Conservation (phyloP, 768 basidiomycete genomes). For the Mycena kentingensis region DNA sequence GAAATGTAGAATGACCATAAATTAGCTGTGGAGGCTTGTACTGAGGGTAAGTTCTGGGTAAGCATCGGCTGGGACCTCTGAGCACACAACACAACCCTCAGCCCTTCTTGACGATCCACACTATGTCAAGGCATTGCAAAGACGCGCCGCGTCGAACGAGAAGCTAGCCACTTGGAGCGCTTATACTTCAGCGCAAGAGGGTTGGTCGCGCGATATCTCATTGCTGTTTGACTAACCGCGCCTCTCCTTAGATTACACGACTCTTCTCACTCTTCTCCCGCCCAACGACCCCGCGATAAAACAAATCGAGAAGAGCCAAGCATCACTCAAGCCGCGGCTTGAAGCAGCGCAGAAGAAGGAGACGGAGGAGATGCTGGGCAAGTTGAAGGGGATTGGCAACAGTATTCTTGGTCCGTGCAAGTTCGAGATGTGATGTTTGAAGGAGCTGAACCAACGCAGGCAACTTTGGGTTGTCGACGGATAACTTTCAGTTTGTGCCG, state of each 20-base stretch:
- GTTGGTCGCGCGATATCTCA: constrained; percentile 38
- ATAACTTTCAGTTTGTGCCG: constrained; percentile 96
- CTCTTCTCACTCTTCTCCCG: constrained; percentile 66
- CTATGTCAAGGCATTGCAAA: constrained; percentile 85
- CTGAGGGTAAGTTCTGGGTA: constrained; percentile 53
- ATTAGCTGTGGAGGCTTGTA: constrained; percentile 78
- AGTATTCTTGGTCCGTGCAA: constrained; percentile 70
- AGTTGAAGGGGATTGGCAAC: constrained; percentile 92
- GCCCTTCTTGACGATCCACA: constrained; percentile 84
- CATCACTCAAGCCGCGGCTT: constrained; percentile 62
- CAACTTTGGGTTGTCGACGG: constrained; percentile 90
- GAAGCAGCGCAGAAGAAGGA: constrained; percentile 82
- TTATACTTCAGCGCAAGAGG: constrained; percentile 80
- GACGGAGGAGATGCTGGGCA: constrained; percentile 88
- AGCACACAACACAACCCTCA: constrained; percentile 33
- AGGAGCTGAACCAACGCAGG: constrained; percentile 45
- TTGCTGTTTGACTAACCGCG: constrained; percentile 9
- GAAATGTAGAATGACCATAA: constrained; percentile 68
- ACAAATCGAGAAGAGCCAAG: constrained; percentile 52
- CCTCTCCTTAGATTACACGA: constrained; percentile 90
- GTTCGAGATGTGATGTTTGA: neutral
- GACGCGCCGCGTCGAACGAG: constrained; percentile 88
- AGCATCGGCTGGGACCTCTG: constrained; percentile 1
- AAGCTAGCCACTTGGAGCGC: constrained; percentile 80
- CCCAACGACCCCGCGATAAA: constrained; percentile 50